phyloP scores from a whole-genome alignment of 768 basidiomycete species.

The Tubosaeta sp. region DNA sequence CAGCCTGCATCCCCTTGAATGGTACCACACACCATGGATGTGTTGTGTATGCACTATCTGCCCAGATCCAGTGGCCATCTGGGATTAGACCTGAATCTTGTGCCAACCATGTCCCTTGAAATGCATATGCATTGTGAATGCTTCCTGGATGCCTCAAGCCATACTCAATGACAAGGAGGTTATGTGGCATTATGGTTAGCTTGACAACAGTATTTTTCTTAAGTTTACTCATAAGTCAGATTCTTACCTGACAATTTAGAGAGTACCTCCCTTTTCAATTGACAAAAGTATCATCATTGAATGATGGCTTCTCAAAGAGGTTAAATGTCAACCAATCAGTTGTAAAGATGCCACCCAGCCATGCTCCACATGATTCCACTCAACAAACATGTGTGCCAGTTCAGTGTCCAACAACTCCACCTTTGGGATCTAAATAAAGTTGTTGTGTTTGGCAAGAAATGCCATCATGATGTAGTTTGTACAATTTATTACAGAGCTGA shows the following conservation, averaged over 20 bases:
- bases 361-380: slow-evolving; percentile 7
- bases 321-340: slow-evolving; percentile 34
- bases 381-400: background rate
- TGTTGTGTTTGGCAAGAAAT: background rate
- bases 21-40: slow-evolving; percentile 4
- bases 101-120: slow-evolving; percentile 1
- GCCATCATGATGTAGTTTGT: background rate
- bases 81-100: background rate
- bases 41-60: slow-evolving; percentile 10
- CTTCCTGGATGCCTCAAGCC: slow-evolving; percentile 6
- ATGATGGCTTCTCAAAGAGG: slow-evolving; percentile 7
- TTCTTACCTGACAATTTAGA: too few relatives aligned
- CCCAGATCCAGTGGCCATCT: slow-evolving; percentile 10
- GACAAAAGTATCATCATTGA: background rate
- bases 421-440: background rate
- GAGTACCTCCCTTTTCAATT: too few relatives aligned
- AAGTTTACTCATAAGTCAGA: too few relatives aligned
- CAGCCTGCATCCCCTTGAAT: background rate
- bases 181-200: slow-evolving; percentile 3
- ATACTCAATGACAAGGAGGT: too few relatives aligned
- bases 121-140: slow-evolving; percentile 8
- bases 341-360: slow-evolving; percentile 34
- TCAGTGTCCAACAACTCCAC: background rate
- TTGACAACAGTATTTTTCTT: background rate
- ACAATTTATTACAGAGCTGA: background rate